Evolutionary conservation across 2,329 filamentous ascomycete genomes (phyloP), one percentile per base, ranked within the genome.

Genomic region (Coniochaeta sp.): DNA sequence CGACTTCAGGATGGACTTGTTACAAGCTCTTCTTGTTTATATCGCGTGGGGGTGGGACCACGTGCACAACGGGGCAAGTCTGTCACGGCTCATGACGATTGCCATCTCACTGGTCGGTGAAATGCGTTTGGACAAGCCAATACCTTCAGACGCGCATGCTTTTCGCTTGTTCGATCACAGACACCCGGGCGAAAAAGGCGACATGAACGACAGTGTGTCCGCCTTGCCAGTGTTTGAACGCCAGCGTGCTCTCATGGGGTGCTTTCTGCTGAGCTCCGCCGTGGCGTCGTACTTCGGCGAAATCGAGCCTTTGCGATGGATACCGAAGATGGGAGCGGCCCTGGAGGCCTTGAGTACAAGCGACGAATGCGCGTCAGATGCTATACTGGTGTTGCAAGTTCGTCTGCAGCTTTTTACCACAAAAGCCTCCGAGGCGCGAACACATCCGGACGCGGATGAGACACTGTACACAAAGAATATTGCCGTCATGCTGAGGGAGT

Each of bases 31-130:
- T 16, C 55, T 71, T n/a, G 67, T 63, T 1, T 71, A 67, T 51
- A 50, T 70, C 28, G 58, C 66, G 47, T 70, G 68, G 68, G 66
- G 67, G 52, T 65, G 60, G 18, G 65, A 69, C 27, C 50, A 50
- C n/a, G 16, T 46, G 1, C 58, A 61, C 50, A 60, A 60, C 22
- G 16, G 67, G 2, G n/a, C n/a, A n/a, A n/a, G n/a, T n/a, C n/a
- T n/a, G n/a, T 69, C 67, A 28, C 64, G 66, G 9, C 58, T 71
- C 12, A 67, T 67, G 60, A 63, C 63, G 64, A 58, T 67, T 16
- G 67, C 67, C 14, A 66, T 67, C 10, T 70, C 69, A 10, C 45
- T 72, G 7, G 63, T 66, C 18, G 62, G 63, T 56, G 67, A 72
- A 53, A 52, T 71, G 45, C 62, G 63, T 7, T 50, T 69, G 20